Base-by-base conservation (phyloP, 176 grass and related monocot species). In the Ensete glaucum region DNA sequence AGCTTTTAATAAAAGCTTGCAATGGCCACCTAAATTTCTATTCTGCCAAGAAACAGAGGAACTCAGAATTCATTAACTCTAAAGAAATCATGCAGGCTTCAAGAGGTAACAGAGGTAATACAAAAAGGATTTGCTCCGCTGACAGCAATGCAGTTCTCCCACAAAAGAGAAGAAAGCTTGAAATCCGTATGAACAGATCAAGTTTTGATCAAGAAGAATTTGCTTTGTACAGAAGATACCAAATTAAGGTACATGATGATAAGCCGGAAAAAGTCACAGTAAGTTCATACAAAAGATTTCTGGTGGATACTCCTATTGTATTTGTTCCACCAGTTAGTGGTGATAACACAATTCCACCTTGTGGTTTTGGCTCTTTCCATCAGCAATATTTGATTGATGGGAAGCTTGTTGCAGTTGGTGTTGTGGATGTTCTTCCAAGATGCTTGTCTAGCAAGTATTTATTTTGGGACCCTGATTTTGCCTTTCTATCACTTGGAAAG, bases 361-460 rank as follows among this genome's bases (percentile, higher is more conserved):
- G 88, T 76, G 95, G 95, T 11, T 91, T 89, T 71, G 95, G 95
- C 53, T 98, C 95, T 78, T 98, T 98, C 74, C 95, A 98, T 86
- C 95, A 93, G 82, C 95, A 91, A 57, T 93, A 98, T 64, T 81
- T 92, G 86, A 85, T 98, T 82, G 86, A 98, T 82, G 95, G 95
- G 78, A 93, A 88, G 84, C 87, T 98, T 69, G 82, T 93, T 65
- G 95, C 90, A 53, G 95, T 98, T 87, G 95, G 95, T 83, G 95
- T 98, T 49, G 90, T 98, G 48, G 95, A 93, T 81, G 88, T 98
- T 52, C 85, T 98, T 77, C 90, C 90, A 27, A 93, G 87, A 83
- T 98, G 90, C 82, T 80, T 98, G 78, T 98, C 95, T 69, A 98
- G 90, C 85, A 98, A 98, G 75, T 98, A 98, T 73, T 89, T 98